These are phyloP conservation scores for Plectosphaerella plurivora DNA, from an alignment of 2,329 filamentous ascomycete genomes.

Conservation along the genomic window DNA sequence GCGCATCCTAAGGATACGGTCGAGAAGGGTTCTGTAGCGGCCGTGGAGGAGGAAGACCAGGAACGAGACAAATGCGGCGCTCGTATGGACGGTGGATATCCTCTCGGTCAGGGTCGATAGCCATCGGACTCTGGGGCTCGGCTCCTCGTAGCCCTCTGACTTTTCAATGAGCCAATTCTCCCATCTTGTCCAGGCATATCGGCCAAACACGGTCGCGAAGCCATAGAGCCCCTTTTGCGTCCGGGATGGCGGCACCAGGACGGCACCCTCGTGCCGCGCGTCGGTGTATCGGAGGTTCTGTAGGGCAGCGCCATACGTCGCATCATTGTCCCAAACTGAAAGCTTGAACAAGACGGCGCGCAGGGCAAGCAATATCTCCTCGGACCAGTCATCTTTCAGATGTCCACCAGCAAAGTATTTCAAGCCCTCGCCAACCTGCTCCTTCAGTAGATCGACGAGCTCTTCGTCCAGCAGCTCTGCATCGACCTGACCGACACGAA, in stretches of 20 bases:
- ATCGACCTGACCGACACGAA: constrained; percentile 93
- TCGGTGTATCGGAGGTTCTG: constrained; percentile 91
- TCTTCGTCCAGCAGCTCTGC: constrained; percentile 94
- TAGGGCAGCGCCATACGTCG: constrained; percentile 87
- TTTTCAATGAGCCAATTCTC: constrained; percentile 77
- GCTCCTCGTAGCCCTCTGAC: constrained; percentile 69
- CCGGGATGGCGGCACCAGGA: constrained; percentile 66
- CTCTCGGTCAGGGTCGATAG: constrained; percentile 67
- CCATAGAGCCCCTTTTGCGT: constrained; percentile 85
- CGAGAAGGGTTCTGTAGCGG: constrained; percentile 83
- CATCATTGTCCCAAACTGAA: constrained; percentile 93
- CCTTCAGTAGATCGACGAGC: constrained; percentile 76
- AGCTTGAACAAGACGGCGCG: constrained; percentile 86
- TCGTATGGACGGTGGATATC: constrained; percentile 70
- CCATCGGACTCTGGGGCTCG: constrained; percentile 42
- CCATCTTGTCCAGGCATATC: constrained; percentile 90
- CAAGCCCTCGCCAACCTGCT: constrained; percentile 80
- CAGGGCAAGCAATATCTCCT: constrained; percentile 77
- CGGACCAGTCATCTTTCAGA: constrained; percentile 78
- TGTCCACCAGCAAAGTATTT: constrained; percentile 77
- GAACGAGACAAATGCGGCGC: constrained; percentile 80
- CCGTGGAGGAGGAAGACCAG: constrained; percentile 88
- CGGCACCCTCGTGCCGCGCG: constrained; percentile 60
- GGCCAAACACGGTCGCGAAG: constrained; percentile 77
- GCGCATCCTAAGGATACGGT: constrained; percentile 78